Evolutionary conservation across 2,329 filamentous ascomycete species (phyloP).

Genomic region (Hypoxylon sp.): DNA sequence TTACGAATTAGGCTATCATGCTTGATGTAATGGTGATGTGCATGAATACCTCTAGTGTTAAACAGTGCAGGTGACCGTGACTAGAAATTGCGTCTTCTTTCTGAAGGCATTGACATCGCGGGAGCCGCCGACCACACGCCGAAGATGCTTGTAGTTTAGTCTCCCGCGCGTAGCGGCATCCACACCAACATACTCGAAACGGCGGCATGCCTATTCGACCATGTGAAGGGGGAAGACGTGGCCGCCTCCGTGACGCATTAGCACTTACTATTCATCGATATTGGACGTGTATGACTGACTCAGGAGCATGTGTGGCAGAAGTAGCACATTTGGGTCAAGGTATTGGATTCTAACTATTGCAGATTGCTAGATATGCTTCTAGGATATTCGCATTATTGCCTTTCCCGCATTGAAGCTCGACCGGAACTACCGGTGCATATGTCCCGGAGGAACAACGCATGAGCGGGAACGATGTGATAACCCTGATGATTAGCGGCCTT

Average conservation of each 20-base stretch:
- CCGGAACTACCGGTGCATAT: slow-evolving; percentile 44
- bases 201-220: slow-evolving; percentile 19
- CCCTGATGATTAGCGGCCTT: slow-evolving; percentile 41
- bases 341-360: slow-evolving; percentile 15
- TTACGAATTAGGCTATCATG: slow-evolving; percentile 26
- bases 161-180: slow-evolving; percentile 28
- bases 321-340: slow-evolving; percentile 10
- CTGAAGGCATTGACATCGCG: slow-evolving; percentile 25
- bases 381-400: slow-evolving; percentile 20
- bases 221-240: slow-evolving; percentile 37
- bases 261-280: slow-evolving; percentile 28
- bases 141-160: slow-evolving; percentile 31
- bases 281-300: slow-evolving; percentile 27
- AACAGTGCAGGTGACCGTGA: slow-evolving; percentile 22
- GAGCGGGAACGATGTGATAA: slow-evolving; percentile 44
- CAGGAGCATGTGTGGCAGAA: slow-evolving; percentile 24
- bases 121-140: slow-evolving; percentile 37
- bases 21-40: slow-evolving; percentile 37
- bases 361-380: slow-evolving; percentile 30
- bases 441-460: slow-evolving; percentile 44
- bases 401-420: slow-evolving; percentile 36
- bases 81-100: slow-evolving; percentile 9
- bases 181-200: slow-evolving; percentile 35
- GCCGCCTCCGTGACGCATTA: slow-evolving; percentile 34
- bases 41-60: slow-evolving; percentile 32